phyloP scores from a whole-genome alignment of 176 grass and related monocot species.

The Ensete ventricosum region DNA sequence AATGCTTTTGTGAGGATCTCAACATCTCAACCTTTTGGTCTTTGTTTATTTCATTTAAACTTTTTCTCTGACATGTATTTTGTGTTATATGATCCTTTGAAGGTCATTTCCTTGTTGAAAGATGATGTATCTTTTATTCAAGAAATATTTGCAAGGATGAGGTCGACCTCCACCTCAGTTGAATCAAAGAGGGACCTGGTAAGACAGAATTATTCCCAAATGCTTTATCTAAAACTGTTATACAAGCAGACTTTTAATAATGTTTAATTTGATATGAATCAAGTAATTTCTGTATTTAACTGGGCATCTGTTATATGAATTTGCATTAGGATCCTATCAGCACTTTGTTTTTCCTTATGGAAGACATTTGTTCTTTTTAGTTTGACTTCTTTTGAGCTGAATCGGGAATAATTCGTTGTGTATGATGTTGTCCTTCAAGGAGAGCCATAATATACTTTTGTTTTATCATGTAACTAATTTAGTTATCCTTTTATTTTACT shows the following conservation, averaged over 20 bases:
- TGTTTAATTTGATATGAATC: slow-evolving; percentile 12
- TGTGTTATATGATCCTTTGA: slow-evolving; percentile 28
- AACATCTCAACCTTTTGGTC: slow-evolving; percentile 20
- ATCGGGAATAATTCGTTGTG: neutral
- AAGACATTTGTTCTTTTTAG: neutral
- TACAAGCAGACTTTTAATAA: neutral
- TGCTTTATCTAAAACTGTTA: neutral
- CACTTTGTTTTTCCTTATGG: neutral
- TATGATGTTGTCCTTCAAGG: neutral
- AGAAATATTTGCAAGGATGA: slow-evolving; percentile 90
- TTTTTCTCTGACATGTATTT: slow-evolving; percentile 19
- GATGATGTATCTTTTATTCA: slow-evolving; percentile 88
- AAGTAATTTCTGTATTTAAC: neutral
- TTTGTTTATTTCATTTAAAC: slow-evolving; percentile 9
- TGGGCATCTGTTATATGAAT: neutral
- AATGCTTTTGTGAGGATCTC: slow-evolving; percentile 81
- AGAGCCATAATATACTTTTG: neutral
- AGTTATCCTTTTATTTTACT: too few relatives aligned
- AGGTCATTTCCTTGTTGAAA: slow-evolving; percentile 95
- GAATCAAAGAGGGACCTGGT: slow-evolving; percentile 92
- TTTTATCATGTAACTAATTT: too few relatives aligned
- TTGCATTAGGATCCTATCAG: neutral
- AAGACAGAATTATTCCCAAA: slow-evolving; percentile 11
- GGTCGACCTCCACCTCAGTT: slow-evolving; percentile 38
- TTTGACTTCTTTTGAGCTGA: neutral